Evolutionary conservation across 371 early-diverging fungal genomes (phyloP).

Genomic region (Apophysomyces variabilis): DNA sequence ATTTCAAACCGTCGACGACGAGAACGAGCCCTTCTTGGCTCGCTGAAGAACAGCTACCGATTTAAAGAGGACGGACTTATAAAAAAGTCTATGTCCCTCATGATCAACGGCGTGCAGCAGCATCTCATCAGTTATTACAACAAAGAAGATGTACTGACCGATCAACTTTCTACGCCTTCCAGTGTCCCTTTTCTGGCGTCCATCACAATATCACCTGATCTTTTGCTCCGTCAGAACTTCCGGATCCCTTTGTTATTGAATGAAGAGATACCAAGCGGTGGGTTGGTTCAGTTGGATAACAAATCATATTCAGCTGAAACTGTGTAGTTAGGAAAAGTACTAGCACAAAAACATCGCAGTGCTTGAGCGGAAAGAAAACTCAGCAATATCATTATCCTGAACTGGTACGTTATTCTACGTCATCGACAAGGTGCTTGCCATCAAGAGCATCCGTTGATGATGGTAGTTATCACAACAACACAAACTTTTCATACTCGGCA

Average conservation of each 20-base stretch:
- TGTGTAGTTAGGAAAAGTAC: constrained; percentile 8
- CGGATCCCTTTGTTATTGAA: constrained; percentile 38
- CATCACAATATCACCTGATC: constrained; percentile 50
- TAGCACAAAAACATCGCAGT: background rate
- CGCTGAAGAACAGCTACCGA: constrained; percentile 55
- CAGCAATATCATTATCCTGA: constrained; percentile 8
- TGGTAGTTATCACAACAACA: background rate
- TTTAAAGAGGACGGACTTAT: constrained; percentile 79
- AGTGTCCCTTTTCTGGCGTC: constrained; percentile 42
- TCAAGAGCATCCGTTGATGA: background rate
- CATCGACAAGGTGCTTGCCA: constrained; percentile 1
- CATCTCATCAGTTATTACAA: constrained; percentile 83
- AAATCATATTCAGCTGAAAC: constrained; percentile 11
- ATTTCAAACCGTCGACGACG: constrained; percentile 18
- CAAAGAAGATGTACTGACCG: constrained; percentile 67
- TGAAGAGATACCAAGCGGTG: constrained; percentile 17
- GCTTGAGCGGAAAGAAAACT: background rate
- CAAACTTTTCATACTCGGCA: background rate
- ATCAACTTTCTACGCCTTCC: constrained; percentile 51
- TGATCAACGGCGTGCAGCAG: constrained; percentile 70
- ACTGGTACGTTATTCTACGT: background rate
- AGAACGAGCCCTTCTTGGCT: constrained; percentile 54
- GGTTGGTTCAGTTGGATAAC: constrained; percentile 9
- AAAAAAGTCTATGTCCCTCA: constrained; percentile 81
- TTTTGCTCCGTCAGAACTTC: constrained; percentile 49